Percentiles rank a stretch among this genome's conserved stretches.
Conservation (phyloP, 1,284 basidiomycete genomes). For the Apiotrichum laibachii region DNA sequence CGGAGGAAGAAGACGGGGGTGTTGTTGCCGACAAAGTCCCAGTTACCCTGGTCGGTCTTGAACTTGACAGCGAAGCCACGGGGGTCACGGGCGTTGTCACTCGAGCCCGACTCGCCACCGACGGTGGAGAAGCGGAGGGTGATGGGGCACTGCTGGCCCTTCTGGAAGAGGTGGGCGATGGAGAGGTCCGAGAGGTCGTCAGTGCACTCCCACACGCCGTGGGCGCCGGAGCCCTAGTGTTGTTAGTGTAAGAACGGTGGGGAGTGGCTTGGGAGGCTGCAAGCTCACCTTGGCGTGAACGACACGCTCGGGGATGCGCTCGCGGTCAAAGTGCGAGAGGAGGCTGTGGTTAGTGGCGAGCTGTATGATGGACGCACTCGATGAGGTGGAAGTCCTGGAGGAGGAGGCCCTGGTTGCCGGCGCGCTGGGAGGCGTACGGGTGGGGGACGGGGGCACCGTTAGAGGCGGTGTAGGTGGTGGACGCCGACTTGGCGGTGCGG, state of each 20-base stretch:
- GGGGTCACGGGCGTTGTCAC: constrained; percentile 81
- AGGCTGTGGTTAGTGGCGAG: no score
- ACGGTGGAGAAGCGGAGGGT: constrained; percentile 55
- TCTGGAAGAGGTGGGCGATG: constrained; percentile 68
- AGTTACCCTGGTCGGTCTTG: constrained; percentile 81
- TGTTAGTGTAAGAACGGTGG: no score
- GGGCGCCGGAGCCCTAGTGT: constrained; percentile 72
- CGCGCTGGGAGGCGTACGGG: constrained; percentile 67
- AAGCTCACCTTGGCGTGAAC: constrained; percentile 57
- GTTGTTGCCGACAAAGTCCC: constrained; percentile 83
- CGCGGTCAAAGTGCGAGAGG: constrained; percentile 55
- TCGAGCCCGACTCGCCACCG: constrained; percentile 73
- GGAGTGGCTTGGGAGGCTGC: no score
- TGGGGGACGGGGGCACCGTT: constrained; percentile 68
- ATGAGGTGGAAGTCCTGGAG: constrained; percentile 63
- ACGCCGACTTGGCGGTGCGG: constrained; percentile 8
- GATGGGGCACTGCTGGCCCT: constrained; percentile 63
- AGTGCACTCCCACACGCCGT: constrained; percentile 86
- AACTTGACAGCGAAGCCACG: constrained; percentile 91
- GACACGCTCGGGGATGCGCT: constrained; percentile 87
- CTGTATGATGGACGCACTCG: no score
- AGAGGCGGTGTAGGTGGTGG: no score
- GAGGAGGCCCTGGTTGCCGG: constrained; percentile 69
- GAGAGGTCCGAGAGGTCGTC: constrained; percentile 78
- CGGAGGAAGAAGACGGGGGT: constrained; percentile 19